Base-by-base conservation (phyloP, 805 yeast species). In the Torulaspora quercuum region DNA sequence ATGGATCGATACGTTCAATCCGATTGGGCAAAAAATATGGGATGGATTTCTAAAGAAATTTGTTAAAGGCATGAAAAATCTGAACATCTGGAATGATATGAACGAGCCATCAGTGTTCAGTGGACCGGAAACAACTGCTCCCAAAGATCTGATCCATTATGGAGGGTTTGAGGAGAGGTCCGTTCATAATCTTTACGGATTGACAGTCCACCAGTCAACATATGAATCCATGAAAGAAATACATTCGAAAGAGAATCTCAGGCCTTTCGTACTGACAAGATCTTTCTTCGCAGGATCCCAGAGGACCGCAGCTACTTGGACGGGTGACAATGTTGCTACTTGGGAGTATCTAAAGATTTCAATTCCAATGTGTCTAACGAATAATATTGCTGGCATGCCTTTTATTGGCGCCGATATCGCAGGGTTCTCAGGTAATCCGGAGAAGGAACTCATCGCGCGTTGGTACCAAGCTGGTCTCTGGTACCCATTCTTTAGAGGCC, bases 391-490 rank as follows among this genome's bases (percentile, higher is more conserved):
- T 1, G 95, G 95, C 6, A 80, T 78, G 78, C 95, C 96, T 19
- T 90, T 89, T 64, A 73, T 83, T 5, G 99, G 99, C 6, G 90
- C 96, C 6, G 99, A 92, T 65, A 90, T 92, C 29, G 97, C 96
- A 21, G 98, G 99, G 0, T 92, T 92, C 56, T 89, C 88, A 55
- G 95, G 95, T 3, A 74, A 92, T 57, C 97, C 98, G 0, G 66
- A 78, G 0, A 70, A 75, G 22, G 97, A 92, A 53, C 64, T 92
- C 42, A 67, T 86, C 40, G 74, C 84, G 0, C 73, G 99, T 53
- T 92, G 98, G 98, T 90, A 89, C 57, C 98, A 92, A 60, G 72
- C 95, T 2, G 98, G 97, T 41, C 76, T 84, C 18, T 90, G 94
- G 82, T 89, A 90, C 62, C 98, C 98, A 22, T 92, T 92, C 53